Percentiles rank a stretch among this genome's conserved stretches.
Evolutionary conservation across 208 protist species (phyloP).

Genomic region (Leishmania amazonensis): DNA sequence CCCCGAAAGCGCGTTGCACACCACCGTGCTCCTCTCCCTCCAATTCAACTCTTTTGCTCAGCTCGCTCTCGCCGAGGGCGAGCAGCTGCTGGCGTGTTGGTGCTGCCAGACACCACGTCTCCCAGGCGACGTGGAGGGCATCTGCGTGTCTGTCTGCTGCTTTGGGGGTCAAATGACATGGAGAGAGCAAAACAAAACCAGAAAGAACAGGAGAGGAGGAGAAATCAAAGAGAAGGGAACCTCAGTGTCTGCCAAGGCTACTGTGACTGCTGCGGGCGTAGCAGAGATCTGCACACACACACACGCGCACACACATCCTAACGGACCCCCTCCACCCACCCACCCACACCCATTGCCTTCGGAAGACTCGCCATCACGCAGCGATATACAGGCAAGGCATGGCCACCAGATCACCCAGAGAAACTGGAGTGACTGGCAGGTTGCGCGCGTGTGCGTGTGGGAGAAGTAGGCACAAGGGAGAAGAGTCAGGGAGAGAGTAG

Average conservation of each 20-base stretch:
- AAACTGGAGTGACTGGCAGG: neutral
- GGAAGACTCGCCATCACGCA: neutral
- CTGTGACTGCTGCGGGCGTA: neutral
- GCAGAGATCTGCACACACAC: neutral
- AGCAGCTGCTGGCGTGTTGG: neutral
- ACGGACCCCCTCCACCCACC: neutral
- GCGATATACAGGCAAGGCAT: neutral
- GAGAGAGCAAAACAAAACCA: slow-evolving; percentile 15
- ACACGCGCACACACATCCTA: neutral
- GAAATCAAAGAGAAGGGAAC: neutral
- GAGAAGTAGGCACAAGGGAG: neutral
- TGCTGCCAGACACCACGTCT: neutral
- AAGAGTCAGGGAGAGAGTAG: neutral
- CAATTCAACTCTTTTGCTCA: too few species aligned
- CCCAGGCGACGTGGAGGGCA: neutral
- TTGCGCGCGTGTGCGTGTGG: neutral
- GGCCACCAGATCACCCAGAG: neutral
- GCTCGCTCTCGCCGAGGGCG: neutral
- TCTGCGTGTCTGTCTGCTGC: slow-evolving; percentile 5
- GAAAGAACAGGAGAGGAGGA: slow-evolving; percentile 1
- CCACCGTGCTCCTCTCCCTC: neutral
- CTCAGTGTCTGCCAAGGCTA: neutral
- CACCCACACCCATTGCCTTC: neutral
- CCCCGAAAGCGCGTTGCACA: neutral
- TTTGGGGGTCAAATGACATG: slow-evolving; percentile 8